These are phyloP conservation scores for Cryptosporidium meleagridis DNA, from an alignment of 169 alveolate genomes.

Conservation along the genomic window DNA sequence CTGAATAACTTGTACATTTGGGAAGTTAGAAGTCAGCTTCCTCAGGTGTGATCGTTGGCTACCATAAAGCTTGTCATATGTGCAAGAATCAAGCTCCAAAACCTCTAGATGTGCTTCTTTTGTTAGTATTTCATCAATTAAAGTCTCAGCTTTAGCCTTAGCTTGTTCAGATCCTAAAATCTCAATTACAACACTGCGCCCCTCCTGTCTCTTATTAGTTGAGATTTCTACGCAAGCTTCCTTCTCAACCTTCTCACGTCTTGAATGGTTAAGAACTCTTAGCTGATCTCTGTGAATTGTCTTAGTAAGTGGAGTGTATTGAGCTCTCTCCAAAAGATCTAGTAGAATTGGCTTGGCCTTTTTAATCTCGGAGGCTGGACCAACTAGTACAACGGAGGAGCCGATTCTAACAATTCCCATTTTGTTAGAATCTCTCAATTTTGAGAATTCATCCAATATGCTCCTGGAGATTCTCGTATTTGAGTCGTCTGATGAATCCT, in stretches of 20 bases:
- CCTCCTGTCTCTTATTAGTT: slow-evolving; percentile 46
- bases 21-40: slow-evolving; percentile 35
- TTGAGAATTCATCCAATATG: slow-evolving; percentile 58
- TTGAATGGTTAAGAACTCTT: slow-evolving; percentile 49
- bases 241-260: slow-evolving; percentile 51
- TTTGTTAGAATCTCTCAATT: slow-evolving; percentile 51
- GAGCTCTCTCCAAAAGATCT: slow-evolving; percentile 51
- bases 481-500: slow-evolving; percentile 50
- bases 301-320: slow-evolving; percentile 23
- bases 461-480: slow-evolving; percentile 41
- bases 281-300: slow-evolving; percentile 67
- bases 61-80: slow-evolving; percentile 54
- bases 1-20: slow-evolving; percentile 51
- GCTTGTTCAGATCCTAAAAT: slow-evolving; percentile 59
- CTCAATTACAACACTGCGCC: slow-evolving; percentile 44
- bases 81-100: slow-evolving; percentile 20
- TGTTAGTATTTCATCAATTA: slow-evolving; percentile 24
- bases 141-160: slow-evolving; percentile 27
- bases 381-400: slow-evolving; percentile 69
- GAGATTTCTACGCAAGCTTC: slow-evolving; percentile 51
- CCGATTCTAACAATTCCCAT: slow-evolving; percentile 73
- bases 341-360: slow-evolving; percentile 33
- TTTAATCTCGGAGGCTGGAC: slow-evolving; percentile 49
- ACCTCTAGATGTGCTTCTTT: slow-evolving; percentile 48
- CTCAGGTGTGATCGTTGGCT: slow-evolving; percentile 41